Base-by-base conservation (phyloP, 805 yeast genomes). In the Gaillardinia entomophila region DNA sequence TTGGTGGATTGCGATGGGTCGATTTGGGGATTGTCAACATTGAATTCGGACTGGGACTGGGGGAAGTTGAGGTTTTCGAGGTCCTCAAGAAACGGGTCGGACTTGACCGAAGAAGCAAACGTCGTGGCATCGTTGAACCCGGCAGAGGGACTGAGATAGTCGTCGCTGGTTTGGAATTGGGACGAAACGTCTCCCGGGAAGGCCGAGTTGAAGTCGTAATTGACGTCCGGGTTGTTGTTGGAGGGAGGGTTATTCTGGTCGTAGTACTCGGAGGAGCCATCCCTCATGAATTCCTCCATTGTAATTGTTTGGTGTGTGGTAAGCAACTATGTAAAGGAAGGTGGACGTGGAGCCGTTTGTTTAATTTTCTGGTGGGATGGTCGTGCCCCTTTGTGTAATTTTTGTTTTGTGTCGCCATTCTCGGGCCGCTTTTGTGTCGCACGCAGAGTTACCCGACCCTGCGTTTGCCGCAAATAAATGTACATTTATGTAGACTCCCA, bases 51-150 rank as follows among this genome's bases (percentile, higher is more conserved):
- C 20, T 26, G 33, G 31, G 30, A 32, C 14, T 33, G 41, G 4
- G 44, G 42, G 28, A 42, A 43, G 27, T 31, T 41, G 22, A 45
- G 36, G 15, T 48, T 33, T 22, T 54, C 61, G 32, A 54, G 46
- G 27, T 52, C 59, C 24, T 59, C 64, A 34, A 60, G 43, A 31
- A 55, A 53, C 11, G 61, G 61, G 27, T 59, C 64, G 33, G 49
- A 51, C 5, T 43, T 42, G 24, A 41, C 43, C 4, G 51, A 49
- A 29, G 28, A 31, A 16, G 12, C 16, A 16, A 10, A 15, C 15
- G 22, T 27, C 27, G 14, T 20, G 12, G 24, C 10, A 24, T 24
- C 14, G 22, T 16, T 15, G 23, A 24, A n/a, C 19, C 26, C 31
- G 30, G 11, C 6, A 17, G 4, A 16, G 18, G 13, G 13, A 22